Base-by-base conservation (phyloP, 257 asterid genomes). In the Nicotiana undulata region DNA sequence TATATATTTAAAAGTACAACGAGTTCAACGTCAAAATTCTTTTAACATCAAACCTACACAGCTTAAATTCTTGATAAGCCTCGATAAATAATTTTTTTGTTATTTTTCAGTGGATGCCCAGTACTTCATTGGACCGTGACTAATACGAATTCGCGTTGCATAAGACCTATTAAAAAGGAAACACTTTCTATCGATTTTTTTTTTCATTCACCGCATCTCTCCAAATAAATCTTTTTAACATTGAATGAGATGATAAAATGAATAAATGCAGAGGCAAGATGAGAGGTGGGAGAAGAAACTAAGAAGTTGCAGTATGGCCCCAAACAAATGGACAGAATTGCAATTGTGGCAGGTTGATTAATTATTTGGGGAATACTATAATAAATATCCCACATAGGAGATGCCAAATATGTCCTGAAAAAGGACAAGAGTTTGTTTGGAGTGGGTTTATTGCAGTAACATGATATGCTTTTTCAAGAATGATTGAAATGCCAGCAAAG, bases 401-500 rank as follows among this genome's bases (percentile, higher is more conserved):
- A 74, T 84, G 82, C 87, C 85, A 81, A 77, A 70, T 79, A 49
- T 80, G 86, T 81, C 81, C 52, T 66, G 18, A 60, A 66, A 40
- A 28, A 76, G 68, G 79, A 76, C 75, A 81, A 76, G 84, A 44
- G 72, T 77, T 72, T 68, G 83, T 55, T 79, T 59, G 78, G 70
- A 34, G 82, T 81, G 81, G 80, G 80, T 46, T 28, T 51, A 63
- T 44, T 81, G 76, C 58, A 40, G 85, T 82, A 85, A 85, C 88
- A 82, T 85, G 88, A 80, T 66, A 51, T 85, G 88, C 82, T 40
- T 40, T 76, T 68, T 55, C 52, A 7, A 31, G 31, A n/a, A 81
- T 84, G 61, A 84, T 72, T 84, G 40, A 70, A 83, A 32, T 34
- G 60, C 82, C 84, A 76, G 82, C 79, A 59, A 53, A 63, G 65